Evolutionary conservation across 202 grass and related monocot species (phyloP).

Genomic region (Bolboschoenoplectus hybrid): DNA sequence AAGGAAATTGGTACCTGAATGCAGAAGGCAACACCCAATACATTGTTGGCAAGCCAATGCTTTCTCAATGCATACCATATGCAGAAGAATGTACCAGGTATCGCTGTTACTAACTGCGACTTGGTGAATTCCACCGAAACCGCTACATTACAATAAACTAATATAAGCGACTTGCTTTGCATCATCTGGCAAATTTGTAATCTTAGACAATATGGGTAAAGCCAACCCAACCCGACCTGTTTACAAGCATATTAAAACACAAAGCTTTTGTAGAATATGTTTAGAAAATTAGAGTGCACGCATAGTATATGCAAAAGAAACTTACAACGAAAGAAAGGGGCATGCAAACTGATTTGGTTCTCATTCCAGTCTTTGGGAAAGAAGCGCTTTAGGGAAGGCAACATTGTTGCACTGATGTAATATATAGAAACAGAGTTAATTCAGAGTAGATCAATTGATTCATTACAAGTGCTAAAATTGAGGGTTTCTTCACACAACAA

Average conservation of each 20-base stretch:
- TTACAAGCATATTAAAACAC: conserved; percentile 25
- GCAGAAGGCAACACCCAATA: conserved; percentile 87
- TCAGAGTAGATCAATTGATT: neutral
- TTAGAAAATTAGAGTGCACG: neutral
- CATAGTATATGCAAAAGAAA: conserved; percentile 7
- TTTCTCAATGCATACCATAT: conserved; percentile 89
- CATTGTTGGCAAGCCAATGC: conserved; percentile 97
- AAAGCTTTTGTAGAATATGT: neutral
- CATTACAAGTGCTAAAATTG: neutral
- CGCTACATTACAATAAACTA: conserved; percentile 54
- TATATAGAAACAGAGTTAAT: neutral
- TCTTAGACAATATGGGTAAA: neutral
- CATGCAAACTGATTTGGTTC: conserved; percentile 55
- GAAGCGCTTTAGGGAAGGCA: conserved; percentile 73
- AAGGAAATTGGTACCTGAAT: conserved; percentile 71
- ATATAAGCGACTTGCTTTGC: conserved; percentile 32
- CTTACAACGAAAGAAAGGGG: conserved; percentile 73
- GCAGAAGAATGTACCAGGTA: conserved; percentile 91
- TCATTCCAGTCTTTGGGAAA: conserved; percentile 83
- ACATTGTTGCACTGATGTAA: conserved; percentile 61
- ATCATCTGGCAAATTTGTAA: neutral
- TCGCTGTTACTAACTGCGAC: conserved; percentile 83
- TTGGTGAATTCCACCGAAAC: conserved; percentile 92
- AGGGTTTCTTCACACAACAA: neutral
- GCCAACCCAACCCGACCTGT: conserved; percentile 10